Evolutionary conservation across 2,329 filamentous ascomycete species (phyloP).

Genomic region (Penicillium polonicum): DNA sequence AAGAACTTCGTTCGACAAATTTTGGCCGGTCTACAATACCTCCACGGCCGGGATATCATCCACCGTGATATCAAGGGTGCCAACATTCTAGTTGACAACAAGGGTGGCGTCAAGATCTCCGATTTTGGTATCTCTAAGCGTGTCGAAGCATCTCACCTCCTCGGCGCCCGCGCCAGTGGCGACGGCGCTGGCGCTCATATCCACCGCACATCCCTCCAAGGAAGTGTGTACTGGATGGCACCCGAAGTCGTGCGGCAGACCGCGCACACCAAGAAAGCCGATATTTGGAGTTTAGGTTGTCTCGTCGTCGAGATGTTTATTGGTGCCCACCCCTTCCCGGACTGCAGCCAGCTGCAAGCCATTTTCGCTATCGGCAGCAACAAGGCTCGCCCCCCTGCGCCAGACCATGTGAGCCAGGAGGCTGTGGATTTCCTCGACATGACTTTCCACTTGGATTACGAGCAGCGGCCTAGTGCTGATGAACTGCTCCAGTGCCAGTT

Average conservation of each 20-base stretch:
- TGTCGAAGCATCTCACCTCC: conserved; percentile 84
- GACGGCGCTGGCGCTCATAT: conserved; percentile 43
- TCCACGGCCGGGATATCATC: conserved; percentile 93
- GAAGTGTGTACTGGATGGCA: conserved; percentile 99
- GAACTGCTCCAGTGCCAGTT: conserved; percentile 84
- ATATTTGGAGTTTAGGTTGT: conserved; percentile 97
- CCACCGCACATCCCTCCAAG: conserved; percentile 75
- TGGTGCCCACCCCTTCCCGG: conserved; percentile 90
- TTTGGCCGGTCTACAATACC: conserved; percentile 83
- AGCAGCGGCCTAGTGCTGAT: conserved; percentile 85
- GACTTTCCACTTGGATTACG: conserved; percentile 95
- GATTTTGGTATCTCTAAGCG: conserved; percentile 99
- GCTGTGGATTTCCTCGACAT: conserved; percentile 78
- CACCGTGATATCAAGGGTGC: conserved; percentile 99
- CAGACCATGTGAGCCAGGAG: conserved; percentile 80
- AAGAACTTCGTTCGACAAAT: conserved; percentile 97
- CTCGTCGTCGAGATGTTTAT: conserved; percentile 99
- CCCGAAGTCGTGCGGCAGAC: conserved; percentile 98
- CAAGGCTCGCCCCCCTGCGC: conserved; percentile 82
- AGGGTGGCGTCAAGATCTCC: conserved; percentile 97
- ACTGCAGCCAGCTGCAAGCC: conserved; percentile 93
- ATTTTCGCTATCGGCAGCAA: conserved; percentile 97
- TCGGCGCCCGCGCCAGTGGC: conserved; percentile 48
- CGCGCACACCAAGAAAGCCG: conserved; percentile 94
- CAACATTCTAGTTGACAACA: conserved; percentile 98